These are phyloP conservation scores for Coemansia sp. DNA, from an alignment of 192 early-diverging fungal genomes.

Conservation along the genomic window DNA sequence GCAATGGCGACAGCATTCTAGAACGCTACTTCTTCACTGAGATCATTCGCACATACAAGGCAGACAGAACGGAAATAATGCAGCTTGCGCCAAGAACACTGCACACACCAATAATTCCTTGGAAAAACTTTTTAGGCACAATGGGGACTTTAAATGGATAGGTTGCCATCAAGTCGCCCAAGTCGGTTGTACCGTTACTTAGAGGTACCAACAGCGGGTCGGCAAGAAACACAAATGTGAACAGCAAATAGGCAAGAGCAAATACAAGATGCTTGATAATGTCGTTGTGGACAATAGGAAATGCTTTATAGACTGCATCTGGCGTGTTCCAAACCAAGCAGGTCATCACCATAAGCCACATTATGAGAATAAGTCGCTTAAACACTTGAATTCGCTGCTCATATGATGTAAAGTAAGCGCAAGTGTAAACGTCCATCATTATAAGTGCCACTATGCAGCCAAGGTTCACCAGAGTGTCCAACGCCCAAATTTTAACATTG, in stretches of 20 bases:
- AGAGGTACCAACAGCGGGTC: neutral
- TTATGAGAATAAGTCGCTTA: neutral
- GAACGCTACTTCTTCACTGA: too few species aligned
- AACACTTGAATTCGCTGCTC: neutral
- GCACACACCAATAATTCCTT: neutral
- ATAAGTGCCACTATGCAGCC: neutral
- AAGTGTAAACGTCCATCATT: conserved; percentile 1
- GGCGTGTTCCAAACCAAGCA: neutral
- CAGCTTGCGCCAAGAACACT: neutral
- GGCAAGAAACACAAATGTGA: neutral
- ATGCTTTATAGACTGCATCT: neutral
- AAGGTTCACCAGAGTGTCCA: neutral
- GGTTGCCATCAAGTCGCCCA: conserved; percentile 1
- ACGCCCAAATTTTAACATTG: neutral
- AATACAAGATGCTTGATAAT: neutral
- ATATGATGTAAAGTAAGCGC: neutral
- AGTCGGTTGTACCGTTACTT: neutral
- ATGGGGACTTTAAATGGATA: conserved; percentile 1
- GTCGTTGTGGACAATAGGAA: neutral
- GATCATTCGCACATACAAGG: neutral
- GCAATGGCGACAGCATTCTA: neutral
- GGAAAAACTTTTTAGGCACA: neutral
- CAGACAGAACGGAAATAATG: neutral
- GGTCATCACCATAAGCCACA: neutral
- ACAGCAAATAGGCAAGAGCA: neutral